Base-by-base conservation (phyloP, 169 alveolate species). In the Plasmodium gaboni region DNA sequence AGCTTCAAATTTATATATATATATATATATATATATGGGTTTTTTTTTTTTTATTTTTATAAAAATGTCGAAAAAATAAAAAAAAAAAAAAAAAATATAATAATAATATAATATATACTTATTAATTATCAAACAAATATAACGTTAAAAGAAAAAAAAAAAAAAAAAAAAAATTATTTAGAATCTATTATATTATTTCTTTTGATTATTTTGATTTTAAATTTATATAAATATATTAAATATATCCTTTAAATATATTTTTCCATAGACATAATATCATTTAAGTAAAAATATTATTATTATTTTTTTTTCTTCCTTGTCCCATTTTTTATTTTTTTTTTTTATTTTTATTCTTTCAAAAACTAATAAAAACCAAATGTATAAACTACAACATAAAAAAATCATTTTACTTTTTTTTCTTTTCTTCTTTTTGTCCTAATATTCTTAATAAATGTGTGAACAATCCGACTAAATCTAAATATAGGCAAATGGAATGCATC, bases 401-500 rank as follows among this genome's bases (percentile, higher is more conserved):
- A 13, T 44, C 9, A 55, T 32, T 15, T 67, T 51, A 80, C 22
- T 80, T 68, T 50, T 80, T 80, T 59, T 80, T 80, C 44, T 80
- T 68, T 55, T 80, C 90, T 55, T 80, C 90, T 55, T 80, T 80
- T 57, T 80, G 63, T 1, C 90, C 71, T 24, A 80, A 46, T 65
- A 80, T 80, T 70, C 90, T 80, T 50, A 80, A 61, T 42, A 80
- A 53, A 70, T 80, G 90, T 59, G 90, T 80, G 28, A 80, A 80
- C 10, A 80, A 51, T 53, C 90, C 90, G 3, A 80, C 83, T 42
- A 80, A 46, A 46, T 80, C 90, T 42, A 80, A 59, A 8, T 80
- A 80, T 46, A 80, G 55, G 26, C 90, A 80, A 67, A 80, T 42
- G 46, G 90, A 42, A 50, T 80, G 90, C 90, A 80, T 80, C 90